phyloP scores from a whole-genome alignment of 768 basidiomycete species.

The Coprinopsis strossmayeri region DNA sequence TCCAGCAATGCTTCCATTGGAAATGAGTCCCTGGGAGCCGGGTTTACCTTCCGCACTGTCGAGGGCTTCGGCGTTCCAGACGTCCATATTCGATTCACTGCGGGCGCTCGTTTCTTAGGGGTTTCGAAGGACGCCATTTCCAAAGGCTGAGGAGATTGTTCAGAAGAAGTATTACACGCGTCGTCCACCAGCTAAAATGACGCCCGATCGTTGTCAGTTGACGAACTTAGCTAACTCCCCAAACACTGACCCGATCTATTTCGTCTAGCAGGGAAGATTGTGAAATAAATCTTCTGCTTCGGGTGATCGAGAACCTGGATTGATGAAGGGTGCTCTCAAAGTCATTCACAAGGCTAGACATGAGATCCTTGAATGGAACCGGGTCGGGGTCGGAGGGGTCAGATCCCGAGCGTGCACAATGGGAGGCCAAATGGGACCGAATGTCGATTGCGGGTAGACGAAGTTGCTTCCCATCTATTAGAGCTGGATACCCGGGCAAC shows the following conservation, averaged over 20 bases:
- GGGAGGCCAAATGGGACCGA: too few species aligned
- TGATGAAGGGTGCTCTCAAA: not conserved
- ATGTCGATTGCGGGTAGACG: not conserved
- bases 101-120: not conserved
- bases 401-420: too few species aligned
- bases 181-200: not conserved
- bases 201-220: too few species aligned
- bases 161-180: slow-evolving; percentile 3
- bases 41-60: not conserved
- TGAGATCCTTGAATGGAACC: too few species aligned
- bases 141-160: not conserved
- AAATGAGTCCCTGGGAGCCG: slow-evolving; percentile 1
- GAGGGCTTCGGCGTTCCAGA: slow-evolving; percentile 7
- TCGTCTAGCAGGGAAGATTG: slow-evolving; percentile 7
- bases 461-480: not conserved
- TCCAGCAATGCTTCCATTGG: not conserved
- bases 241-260: slow-evolving; percentile 2
- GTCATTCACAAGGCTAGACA: too few species aligned
- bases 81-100: slow-evolving; percentile 10
- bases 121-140: not conserved
- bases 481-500: not conserved
- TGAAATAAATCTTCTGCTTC: too few species aligned
- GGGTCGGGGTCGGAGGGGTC: too few species aligned
- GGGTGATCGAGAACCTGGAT: not conserved
- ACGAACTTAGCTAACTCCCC: too few species aligned